Evolutionary conservation across 345 rosid species (phyloP).

Genomic region (Hevea brasiliensis): DNA sequence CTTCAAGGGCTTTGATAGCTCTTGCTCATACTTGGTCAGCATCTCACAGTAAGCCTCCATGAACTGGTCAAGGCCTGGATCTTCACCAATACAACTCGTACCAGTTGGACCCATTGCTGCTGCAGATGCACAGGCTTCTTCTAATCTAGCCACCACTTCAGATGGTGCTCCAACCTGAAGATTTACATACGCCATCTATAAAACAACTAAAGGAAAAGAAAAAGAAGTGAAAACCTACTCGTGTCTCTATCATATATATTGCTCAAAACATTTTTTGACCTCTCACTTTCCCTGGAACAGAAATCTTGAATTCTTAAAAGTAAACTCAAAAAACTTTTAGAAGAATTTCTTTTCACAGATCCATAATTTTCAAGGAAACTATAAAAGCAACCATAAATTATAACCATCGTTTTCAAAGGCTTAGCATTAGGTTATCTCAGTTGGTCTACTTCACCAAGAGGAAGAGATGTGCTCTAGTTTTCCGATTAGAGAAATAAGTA

Average conservation of each 20-base stretch:
- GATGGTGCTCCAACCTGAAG: constrained; percentile 94
- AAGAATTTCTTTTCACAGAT: neutral
- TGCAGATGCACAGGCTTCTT: constrained; percentile 73
- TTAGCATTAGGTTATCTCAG: too few species aligned
- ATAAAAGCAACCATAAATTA: neutral
- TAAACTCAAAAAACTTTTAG: neutral
- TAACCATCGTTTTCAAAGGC: neutral
- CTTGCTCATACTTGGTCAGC: constrained; percentile 93
- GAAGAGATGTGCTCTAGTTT: neutral
- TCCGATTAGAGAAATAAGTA: too few species aligned
- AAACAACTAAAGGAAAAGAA: neutral
- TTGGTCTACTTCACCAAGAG: too few species aligned
- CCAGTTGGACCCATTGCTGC: constrained; percentile 42
- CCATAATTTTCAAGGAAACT: constrained; percentile 2
- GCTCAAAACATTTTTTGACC: constrained; percentile 20
- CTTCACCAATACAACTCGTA: constrained; percentile 62
- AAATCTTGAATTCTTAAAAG: neutral
- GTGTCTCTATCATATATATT: constrained; percentile 17
- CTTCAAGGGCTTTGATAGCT: constrained; percentile 88
- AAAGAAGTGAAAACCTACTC: neutral
- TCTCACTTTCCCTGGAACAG: constrained; percentile 21
- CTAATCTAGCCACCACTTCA: constrained; percentile 76
- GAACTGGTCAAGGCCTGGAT: constrained; percentile 96
- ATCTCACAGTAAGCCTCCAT: constrained; percentile 99
- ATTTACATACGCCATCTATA: neutral